These are phyloP conservation scores for Diaporthe sp. DNA, from an alignment of 2,329 filamentous ascomycete species.

Conservation along the genomic window DNA sequence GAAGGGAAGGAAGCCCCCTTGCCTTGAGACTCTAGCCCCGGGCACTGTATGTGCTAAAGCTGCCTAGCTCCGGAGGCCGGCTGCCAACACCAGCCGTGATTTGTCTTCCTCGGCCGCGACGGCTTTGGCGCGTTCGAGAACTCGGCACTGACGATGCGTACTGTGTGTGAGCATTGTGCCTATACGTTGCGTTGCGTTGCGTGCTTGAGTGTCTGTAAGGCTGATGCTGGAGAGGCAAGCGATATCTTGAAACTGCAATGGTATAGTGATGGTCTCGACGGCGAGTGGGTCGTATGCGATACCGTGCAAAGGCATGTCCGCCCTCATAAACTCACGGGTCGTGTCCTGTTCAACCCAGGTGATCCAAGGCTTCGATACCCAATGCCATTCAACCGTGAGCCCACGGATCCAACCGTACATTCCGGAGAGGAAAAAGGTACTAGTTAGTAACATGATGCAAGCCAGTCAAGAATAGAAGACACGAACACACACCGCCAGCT, in stretches of 20 bases:
- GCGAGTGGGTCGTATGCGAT: background rate
- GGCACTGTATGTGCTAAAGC: constrained; percentile 23
- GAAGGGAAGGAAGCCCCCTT: constrained; percentile 1
- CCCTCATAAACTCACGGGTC: background rate
- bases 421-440: background rate
- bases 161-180: background rate
- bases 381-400: background rate
- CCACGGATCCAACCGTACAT: background rate
- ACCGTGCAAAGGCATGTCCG: background rate
- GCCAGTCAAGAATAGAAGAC: background rate
- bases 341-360: background rate
- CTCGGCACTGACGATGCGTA: background rate
- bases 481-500: background rate
- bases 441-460: background rate
- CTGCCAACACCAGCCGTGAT: background rate
- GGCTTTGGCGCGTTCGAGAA: constrained; percentile 7
- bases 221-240: background rate
- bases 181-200: background rate
- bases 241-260: background rate
- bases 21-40: constrained; percentile 22
- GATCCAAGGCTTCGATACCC: background rate
- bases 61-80: constrained; percentile 15
- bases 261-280: background rate
- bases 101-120: constrained; percentile 7
- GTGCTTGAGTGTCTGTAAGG: background rate